Base-by-base conservation (phyloP, 345 rosid genomes). In the Populus simonii region DNA sequence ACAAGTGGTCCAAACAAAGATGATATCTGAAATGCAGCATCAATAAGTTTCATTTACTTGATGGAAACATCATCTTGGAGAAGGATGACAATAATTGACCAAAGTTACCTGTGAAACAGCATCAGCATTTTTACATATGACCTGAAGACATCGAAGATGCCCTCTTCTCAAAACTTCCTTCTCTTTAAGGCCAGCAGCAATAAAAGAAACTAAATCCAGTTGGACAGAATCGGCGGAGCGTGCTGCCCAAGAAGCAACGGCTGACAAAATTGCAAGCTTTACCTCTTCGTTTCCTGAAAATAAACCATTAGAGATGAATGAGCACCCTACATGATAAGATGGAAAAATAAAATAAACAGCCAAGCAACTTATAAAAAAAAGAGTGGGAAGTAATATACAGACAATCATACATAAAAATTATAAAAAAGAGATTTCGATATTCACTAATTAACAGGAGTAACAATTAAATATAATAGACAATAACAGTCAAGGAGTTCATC, bases 261-360 rank as follows among this genome's bases (percentile, higher is more conserved):
- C 92, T 72, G 89, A 82, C 85, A 96, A 82, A 80, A 83, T 82
- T 80, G 97, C 92, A 80, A 91, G 87, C 77, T 96, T 96, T 55
- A 92, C 97, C 59, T 96, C 99, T 74, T 96, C 99, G 74, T 92
- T 96, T 83, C 99, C 99, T 93, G 85, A 29, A 61, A 76, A 71
- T 22, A 31, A 72, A 70, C 45, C 47, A 11, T 12, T 20, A 74
- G 47, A 55, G 22, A 74, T 12, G 43, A 80, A 20, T 66, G 20
- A 77, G 57, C 31, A 43, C 25, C 47, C 74, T 70, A 73, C 22
- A 47, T 20, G 38, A 74, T 16, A 22, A 29, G 5, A n/a, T 38
- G 43, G 31, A 41, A 68, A 33, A 35, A 22, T n/a, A 33, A 39
- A 47, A 47, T 4, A 23, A 31, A 20, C 22, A 31, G 33, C 39